phyloP scores from a whole-genome alignment of 805 yeast species.

The Limtongozyma cylindracea region DNA sequence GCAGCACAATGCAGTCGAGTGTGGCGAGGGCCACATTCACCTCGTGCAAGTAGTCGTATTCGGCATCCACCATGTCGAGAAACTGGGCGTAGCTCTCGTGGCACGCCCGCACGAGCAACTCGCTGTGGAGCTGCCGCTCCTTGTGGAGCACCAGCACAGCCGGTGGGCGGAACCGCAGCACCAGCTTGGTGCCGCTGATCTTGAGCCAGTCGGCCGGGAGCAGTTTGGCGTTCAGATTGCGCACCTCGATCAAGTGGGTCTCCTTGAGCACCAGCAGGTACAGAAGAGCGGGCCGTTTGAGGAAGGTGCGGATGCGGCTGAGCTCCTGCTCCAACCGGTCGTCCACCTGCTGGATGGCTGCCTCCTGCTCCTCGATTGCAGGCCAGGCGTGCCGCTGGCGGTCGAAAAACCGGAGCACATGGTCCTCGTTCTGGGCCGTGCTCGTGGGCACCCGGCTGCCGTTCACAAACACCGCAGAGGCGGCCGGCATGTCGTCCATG shows the following conservation, averaged over 20 bases:
- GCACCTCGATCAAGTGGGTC: slow-evolving; percentile 54
- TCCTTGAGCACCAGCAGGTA: slow-evolving; percentile 34
- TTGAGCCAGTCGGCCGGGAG: slow-evolving; percentile 64
- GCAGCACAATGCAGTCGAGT: slow-evolving; percentile 3
- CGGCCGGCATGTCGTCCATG: slow-evolving; percentile 22
- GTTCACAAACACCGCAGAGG: too few relatives aligned
- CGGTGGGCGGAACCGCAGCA: slow-evolving; percentile 56
- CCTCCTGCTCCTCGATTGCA: slow-evolving; percentile 10
- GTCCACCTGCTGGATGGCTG: slow-evolving; percentile 17
- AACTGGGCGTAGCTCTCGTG: slow-evolving; percentile 19
- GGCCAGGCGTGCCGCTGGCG: too few relatives aligned
- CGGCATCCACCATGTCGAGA: slow-evolving; percentile 9
- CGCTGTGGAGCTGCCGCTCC: slow-evolving; percentile 33
- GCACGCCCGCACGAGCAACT: slow-evolving; percentile 17
- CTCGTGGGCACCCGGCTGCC: too few relatives aligned
- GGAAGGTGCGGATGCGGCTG: slow-evolving; percentile 11
- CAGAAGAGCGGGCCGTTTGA: slow-evolving; percentile 30
- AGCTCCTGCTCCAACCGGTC: slow-evolving; percentile 25
- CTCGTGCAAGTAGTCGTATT: slow-evolving; percentile 7
- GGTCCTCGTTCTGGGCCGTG: too few relatives aligned
- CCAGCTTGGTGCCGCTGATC: slow-evolving; percentile 38
- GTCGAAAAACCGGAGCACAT: too few relatives aligned
- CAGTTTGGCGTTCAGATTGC: slow-evolving; percentile 24
- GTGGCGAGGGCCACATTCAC: slow-evolving; percentile 2
- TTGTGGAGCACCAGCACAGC: slow-evolving; percentile 22